Evolutionary conservation across 2,329 filamentous ascomycete species (phyloP).

Genomic region (Diplodia intermedia): DNA sequence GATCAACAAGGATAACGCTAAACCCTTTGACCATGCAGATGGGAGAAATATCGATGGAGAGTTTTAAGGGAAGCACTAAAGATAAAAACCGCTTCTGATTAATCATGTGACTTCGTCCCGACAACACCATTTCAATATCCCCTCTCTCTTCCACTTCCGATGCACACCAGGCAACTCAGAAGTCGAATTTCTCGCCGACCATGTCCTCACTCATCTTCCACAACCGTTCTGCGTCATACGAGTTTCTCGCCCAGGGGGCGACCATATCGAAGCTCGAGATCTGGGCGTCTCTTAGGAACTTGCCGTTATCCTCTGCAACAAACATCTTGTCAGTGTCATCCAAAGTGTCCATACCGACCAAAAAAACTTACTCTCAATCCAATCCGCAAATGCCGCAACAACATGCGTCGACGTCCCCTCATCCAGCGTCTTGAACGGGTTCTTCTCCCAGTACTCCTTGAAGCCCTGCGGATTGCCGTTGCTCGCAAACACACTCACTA

Average conservation of each 20-base stretch:
- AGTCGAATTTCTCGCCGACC: conserved; percentile 40
- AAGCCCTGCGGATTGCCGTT: conserved; percentile 38
- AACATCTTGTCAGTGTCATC: background rate
- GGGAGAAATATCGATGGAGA: too few species aligned
- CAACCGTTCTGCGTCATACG: conserved; percentile 40
- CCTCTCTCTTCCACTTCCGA: background rate
- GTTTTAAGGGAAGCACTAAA: too few species aligned
- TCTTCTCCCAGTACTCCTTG: conserved; percentile 14
- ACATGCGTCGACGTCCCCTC: conserved; percentile 44
- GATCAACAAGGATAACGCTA: too few species aligned
- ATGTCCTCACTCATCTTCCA: conserved; percentile 46
- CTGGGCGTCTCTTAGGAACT: conserved; percentile 41
- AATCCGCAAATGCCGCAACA: conserved; percentile 42
- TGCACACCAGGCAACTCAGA: background rate
- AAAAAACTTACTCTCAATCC: conserved; percentile 35
- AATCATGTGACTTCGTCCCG: background rate
- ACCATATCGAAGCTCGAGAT: conserved; percentile 35
- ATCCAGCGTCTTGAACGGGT: conserved; percentile 39
- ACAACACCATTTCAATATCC: background rate
- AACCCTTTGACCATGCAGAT: too few species aligned
- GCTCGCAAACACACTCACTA: conserved; percentile 36
- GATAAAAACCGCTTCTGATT: background rate
- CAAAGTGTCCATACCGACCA: fast-evolving
- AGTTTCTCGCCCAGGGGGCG: conserved; percentile 37
- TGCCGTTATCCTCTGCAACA: conserved; percentile 38